These are phyloP conservation scores for Colletotrichum graminicola DNA, from an alignment of 2,329 filamentous ascomycete genomes.

Conservation along the genomic window DNA sequence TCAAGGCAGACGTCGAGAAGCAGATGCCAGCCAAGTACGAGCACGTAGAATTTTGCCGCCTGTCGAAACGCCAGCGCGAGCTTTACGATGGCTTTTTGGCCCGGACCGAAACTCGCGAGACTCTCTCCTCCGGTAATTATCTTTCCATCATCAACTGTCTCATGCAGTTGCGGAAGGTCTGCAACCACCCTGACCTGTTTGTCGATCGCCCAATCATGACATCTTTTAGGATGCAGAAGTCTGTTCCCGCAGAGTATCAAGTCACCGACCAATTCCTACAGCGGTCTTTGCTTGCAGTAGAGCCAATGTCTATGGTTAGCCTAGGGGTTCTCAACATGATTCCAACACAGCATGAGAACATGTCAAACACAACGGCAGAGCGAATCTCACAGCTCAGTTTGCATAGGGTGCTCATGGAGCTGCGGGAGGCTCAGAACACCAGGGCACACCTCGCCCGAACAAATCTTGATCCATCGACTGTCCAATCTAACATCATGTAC, in stretches of 20 bases:
- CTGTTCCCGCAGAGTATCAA: slow-evolving; percentile 80
- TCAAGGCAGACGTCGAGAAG: slow-evolving; percentile 98
- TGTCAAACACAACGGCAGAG: slow-evolving; percentile 67
- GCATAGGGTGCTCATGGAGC: slow-evolving; percentile 75
- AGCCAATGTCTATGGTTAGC: slow-evolving; percentile 74
- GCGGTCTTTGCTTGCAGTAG: slow-evolving; percentile 70
- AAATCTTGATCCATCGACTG: slow-evolving; percentile 73
- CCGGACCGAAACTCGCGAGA: slow-evolving; percentile 88
- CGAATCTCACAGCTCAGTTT: slow-evolving; percentile 76
- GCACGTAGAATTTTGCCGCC: slow-evolving; percentile 93
- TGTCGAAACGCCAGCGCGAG: slow-evolving; percentile 95
- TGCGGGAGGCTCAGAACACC: slow-evolving; percentile 77
- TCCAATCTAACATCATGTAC: slow-evolving; percentile 77
- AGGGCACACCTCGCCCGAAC: slow-evolving; percentile 68
- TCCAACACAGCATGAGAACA: slow-evolving; percentile 76
- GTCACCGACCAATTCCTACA: slow-evolving; percentile 79
- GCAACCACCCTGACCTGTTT: slow-evolving; percentile 97
- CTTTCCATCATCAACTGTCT: slow-evolving; percentile 98
- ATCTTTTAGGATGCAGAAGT: slow-evolving; percentile 90
- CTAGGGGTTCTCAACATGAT: slow-evolving; percentile 84
- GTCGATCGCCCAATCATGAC: slow-evolving; percentile 97
- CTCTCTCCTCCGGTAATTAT: slow-evolving; percentile 92
- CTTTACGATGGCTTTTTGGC: slow-evolving; percentile 97
- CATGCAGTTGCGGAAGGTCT: slow-evolving; percentile 97
- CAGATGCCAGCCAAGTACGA: slow-evolving; percentile 99